Percentiles rank a stretch among this genome's conserved stretches.
These are phyloP conservation scores for Camellia granthamiana DNA, from an alignment of 148 eudicot genomes.

Conservation along the genomic window DNA sequence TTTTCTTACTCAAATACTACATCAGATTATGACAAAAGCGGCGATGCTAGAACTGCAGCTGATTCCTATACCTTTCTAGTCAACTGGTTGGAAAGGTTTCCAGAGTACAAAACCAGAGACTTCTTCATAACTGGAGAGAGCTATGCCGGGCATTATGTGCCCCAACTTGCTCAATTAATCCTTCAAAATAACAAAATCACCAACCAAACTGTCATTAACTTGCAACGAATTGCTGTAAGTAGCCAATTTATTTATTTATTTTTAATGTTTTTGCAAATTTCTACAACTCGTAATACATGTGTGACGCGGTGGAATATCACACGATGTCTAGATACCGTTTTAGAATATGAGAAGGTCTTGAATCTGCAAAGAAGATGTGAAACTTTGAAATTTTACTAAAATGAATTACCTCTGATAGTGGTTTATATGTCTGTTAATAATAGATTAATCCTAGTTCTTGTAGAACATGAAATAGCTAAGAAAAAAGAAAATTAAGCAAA, in stretches of 20 bases:
- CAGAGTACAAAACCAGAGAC: conserved; percentile 39
- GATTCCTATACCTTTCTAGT: conserved; percentile 37
- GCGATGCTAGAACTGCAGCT: conserved; percentile 29
- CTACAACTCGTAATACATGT: too few species aligned
- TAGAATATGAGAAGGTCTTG: too few species aligned
- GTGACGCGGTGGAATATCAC: too few species aligned
- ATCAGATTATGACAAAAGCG: conserved; percentile 26
- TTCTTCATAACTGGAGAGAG: conserved; percentile 42
- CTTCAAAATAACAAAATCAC: conserved; percentile 31
- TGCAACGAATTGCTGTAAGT: conserved; percentile 38
- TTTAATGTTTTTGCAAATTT: background rate
- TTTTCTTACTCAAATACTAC: conserved; percentile 41
- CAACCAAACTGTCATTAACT: conserved; percentile 32
- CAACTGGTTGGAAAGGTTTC: conserved; percentile 41
- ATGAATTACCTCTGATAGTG: too few species aligned
- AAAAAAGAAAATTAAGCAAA: too few species aligned
- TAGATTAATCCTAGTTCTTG: too few species aligned
- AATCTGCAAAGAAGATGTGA: too few species aligned
- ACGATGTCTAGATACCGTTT: too few species aligned
- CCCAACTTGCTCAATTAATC: conserved; percentile 35
- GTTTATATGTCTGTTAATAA: too few species aligned
- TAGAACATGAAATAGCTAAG: too few species aligned
- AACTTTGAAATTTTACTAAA: too few species aligned
- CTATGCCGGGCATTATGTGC: conserved; percentile 38
- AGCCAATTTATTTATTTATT: background rate